A percentile compares a stretch with the other conserved stretches of the same genome.
phyloP scores from a whole-genome alignment of 371 early-diverging fungal species.

The Batkoa obscura region DNA sequence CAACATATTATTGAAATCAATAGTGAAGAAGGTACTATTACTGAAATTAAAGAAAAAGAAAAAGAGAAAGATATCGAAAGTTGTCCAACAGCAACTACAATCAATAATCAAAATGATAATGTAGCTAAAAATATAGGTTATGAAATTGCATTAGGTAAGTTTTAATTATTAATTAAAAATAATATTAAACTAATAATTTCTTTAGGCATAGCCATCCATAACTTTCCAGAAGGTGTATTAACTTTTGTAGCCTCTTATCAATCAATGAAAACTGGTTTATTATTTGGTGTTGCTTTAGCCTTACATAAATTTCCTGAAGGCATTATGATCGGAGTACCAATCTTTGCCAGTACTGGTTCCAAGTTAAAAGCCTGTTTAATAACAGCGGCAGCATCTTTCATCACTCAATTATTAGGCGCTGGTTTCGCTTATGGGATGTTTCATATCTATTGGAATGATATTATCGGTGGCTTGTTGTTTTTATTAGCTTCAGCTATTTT shows the following conservation, averaged over 20 bases:
- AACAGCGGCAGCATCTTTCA: constrained; percentile 1
- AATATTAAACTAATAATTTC: too few relatives aligned
- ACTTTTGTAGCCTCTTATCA: constrained; percentile 7
- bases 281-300: constrained; percentile 11
- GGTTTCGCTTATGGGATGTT: constrained; percentile 6
- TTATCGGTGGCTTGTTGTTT: constrained; percentile 7
- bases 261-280: constrained; percentile 3
- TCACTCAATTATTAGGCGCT: constrained; percentile 10
- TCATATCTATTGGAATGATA: constrained; percentile 8
- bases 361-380: constrained; percentile 6
- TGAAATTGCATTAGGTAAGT: constrained; percentile 3
- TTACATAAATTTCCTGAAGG: constrained; percentile 12
- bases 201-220: constrained; percentile 8
- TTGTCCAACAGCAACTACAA: background rate
- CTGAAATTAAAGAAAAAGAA: background rate
- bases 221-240: constrained; percentile 11
- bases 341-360: constrained; percentile 6
- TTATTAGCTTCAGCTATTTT: constrained; percentile 6
- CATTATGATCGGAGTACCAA: constrained; percentile 10
- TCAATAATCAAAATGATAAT: background rate
- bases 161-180: too few relatives aligned
- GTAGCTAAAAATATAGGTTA: constrained; percentile 1
- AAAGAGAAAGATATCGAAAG: background rate
- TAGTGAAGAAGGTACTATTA: background rate
- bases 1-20: background rate